Base-by-base conservation (phyloP, 768 basidiomycete genomes). In the Pulveroboletus ravenelii region DNA sequence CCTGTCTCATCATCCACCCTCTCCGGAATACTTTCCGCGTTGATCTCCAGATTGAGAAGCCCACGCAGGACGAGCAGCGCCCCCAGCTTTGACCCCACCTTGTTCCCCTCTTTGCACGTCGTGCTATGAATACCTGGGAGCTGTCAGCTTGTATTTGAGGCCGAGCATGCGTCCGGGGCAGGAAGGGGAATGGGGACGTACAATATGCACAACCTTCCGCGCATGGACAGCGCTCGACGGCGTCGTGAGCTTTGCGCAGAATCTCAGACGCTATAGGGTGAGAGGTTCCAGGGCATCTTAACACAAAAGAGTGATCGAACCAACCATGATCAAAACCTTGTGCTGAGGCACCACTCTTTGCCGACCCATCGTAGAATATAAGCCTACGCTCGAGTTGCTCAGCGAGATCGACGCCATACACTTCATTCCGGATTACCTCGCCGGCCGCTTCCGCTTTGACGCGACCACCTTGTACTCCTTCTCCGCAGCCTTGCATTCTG, bases 271-370 rank as follows among this genome's bases (percentile, higher is more conserved):
- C 82, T 90, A 75, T 43, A 3, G 7, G 29, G 27, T n/a, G 25
- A 25, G 5, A 15, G 5, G 15, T 10, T 31, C 15, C 3, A 41
- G 4, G 18, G 41, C 14, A 43, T 9, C n/a, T 25, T 27, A 23
- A 41, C 40, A 23, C 5, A 9, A 10, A 15, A 7, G 1, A 17
- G 31, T 14, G 15, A 45, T 34, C 6, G n/a, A 30, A 34, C 60
- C 15, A 59, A 87, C 89, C 78, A 57, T 89, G 82, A 59, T 93
- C 93, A 60, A 93, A 93, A 3, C 87, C 89, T 60, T 84, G 89
- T 3, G 81, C 78, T 29, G 87, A 79, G 6, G 87, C 73, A 0
- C 88, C 86, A 15, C 86, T 85, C 58, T 79, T 81, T 1, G 85
- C 87, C 9, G 79, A 71, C 17, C 74, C 65, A 53, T 93, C 92